A percentile compares a stretch with the other conserved stretches of the same genome.
Conservation (phyloP, 352 stramenopile species). For the Blastocystis hominis region DNA sequence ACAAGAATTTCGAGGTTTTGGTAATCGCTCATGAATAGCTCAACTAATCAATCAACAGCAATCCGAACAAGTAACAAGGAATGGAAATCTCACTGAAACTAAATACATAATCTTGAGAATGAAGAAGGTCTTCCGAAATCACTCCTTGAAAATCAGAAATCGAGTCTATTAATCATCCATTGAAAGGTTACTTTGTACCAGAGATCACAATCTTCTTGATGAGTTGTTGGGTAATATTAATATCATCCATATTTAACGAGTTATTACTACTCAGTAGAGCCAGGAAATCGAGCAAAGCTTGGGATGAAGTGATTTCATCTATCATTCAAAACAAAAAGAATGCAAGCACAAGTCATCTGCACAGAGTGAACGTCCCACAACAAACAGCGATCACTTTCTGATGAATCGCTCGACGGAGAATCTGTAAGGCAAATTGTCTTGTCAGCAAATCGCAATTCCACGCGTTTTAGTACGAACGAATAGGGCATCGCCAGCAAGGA, state of each 20-base stretch:
- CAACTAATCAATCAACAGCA: too few species aligned
- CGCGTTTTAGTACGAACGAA: not conserved
- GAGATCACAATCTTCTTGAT: not conserved
- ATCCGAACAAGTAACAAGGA: not conserved
- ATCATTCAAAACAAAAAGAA: not conserved
- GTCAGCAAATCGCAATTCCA: not conserved
- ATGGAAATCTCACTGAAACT: not conserved
- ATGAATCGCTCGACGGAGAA: not conserved
- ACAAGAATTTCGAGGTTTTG: not conserved
- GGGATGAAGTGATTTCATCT: not conserved
- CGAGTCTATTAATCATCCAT: not conserved
- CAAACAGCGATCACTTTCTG: not conserved
- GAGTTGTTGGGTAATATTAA: not conserved
- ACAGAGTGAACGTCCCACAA: not conserved
- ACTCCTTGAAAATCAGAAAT: not conserved
- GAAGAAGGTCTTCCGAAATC: not conserved
- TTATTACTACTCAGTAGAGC: not conserved
- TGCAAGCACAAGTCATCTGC: not conserved
- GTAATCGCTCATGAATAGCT: not conserved
- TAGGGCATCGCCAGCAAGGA: not conserved
- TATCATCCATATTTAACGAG: not conserved
- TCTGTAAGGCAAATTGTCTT: not conserved
- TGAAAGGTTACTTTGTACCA: not conserved
- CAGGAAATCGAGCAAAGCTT: not conserved
- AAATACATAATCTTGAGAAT: not conserved